phyloP scores from a whole-genome alignment of 192 early-diverging fungal species.

The Entomortierella lignicola region DNA sequence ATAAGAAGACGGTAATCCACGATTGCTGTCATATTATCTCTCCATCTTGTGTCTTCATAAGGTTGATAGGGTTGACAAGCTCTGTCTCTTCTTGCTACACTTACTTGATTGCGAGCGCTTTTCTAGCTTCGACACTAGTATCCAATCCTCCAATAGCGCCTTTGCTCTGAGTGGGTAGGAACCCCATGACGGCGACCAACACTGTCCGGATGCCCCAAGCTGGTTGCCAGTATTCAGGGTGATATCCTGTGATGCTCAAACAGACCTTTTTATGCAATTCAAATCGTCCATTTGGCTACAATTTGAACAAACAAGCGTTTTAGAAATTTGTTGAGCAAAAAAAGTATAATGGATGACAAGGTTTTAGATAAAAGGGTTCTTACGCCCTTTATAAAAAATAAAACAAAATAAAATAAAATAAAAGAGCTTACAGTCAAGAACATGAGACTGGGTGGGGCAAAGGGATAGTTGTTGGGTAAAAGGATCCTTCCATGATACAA shows the following conservation, averaged over 20 bases:
- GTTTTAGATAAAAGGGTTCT: too few species aligned
- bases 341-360: too few species aligned
- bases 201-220: constrained; percentile 97
- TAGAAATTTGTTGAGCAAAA: too few species aligned
- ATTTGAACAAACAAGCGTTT: background rate
- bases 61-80: background rate
- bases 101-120: constrained; percentile 68
- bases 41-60: too few species aligned
- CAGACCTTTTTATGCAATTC: constrained; percentile 95
- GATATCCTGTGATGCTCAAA: constrained; percentile 91
- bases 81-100: background rate
- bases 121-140: constrained; percentile 73
- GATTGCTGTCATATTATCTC: too few species aligned
- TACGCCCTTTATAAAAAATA: too few species aligned
- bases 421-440: constrained; percentile 71
- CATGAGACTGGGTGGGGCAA: constrained; percentile 86
- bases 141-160: constrained; percentile 85
- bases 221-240: constrained; percentile 96
- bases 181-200: constrained; percentile 87
- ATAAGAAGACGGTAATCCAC: too few species aligned
- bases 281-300: constrained; percentile 85
- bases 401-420: background rate
- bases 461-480: constrained; percentile 96
- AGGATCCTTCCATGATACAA: constrained; percentile 91
- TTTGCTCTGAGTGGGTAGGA: constrained; percentile 89